Evolutionary conservation across 768 basidiomycete species (phyloP).

Genomic region (Naganishia kalamii): DNA sequence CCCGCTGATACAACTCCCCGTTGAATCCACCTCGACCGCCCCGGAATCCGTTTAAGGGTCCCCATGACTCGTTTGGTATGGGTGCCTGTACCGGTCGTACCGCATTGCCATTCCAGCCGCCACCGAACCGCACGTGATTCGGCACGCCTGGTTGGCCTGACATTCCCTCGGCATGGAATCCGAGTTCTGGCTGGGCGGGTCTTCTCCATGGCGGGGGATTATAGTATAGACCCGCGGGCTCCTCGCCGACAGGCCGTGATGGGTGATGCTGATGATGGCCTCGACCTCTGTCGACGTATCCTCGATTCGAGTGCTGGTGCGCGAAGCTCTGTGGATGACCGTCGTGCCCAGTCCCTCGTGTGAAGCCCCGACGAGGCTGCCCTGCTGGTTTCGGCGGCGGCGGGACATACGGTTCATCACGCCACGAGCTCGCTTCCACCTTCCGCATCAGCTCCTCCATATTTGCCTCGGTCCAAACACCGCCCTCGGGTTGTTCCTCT

Average conservation of each 20-base stretch:
- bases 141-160: no score
- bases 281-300: not conserved
- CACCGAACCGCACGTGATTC: no score
- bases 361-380: not conserved
- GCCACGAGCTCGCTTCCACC: slow-evolving; percentile 20
- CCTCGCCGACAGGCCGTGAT: not conserved
- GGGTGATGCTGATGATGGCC: not conserved
- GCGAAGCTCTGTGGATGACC: not conserved
- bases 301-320: not conserved
- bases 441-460: slow-evolving; percentile 15
- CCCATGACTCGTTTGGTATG: no score
- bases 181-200: no score
- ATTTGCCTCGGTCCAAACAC: slow-evolving; percentile 25
- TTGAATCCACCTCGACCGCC: no score
- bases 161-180: no score
- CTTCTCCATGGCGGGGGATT: no score
- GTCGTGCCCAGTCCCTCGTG: not conserved
- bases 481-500: slow-evolving; percentile 26
- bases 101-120: no score
- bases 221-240: no score
- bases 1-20: no score
- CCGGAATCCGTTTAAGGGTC: no score
- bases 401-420: slow-evolving; percentile 10
- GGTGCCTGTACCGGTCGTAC: no score
- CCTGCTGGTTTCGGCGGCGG: not conserved